Conservation (phyloP, 2,329 filamentous ascomycete species). For the Fonsecaea monophora region DNA sequence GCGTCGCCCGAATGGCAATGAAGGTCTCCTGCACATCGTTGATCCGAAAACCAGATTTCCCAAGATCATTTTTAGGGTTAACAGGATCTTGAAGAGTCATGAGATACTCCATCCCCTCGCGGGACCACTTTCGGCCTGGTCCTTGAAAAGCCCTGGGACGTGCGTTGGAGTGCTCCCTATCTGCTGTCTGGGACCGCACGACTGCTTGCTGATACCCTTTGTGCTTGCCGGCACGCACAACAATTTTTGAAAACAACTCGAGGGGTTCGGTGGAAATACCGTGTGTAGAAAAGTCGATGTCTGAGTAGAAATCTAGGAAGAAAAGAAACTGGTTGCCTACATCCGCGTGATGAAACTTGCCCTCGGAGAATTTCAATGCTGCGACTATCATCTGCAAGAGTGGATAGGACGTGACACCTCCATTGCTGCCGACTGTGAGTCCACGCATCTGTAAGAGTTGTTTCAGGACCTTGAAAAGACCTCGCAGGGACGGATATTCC, state of each 20-base stretch:
- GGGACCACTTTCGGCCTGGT: slow-evolving; percentile 6
- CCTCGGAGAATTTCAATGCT: slow-evolving; percentile 55
- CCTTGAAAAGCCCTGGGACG: not conserved
- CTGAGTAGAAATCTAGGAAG: slow-evolving; percentile 59
- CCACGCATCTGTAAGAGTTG: slow-evolving; percentile 58
- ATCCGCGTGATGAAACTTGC: slow-evolving; percentile 41
- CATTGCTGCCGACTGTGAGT: slow-evolving; percentile 55
- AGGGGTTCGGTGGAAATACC: slow-evolving; percentile 60
- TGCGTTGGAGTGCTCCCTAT: not conserved
- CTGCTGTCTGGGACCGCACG: not conserved
- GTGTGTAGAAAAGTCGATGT: slow-evolving; percentile 53
- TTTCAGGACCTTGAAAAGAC: slow-evolving; percentile 59
- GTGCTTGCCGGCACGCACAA: slow-evolving; percentile 10
- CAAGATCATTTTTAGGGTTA: slow-evolving; percentile 64
- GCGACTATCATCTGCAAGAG: slow-evolving; percentile 65
- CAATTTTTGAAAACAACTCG: slow-evolving; percentile 50
- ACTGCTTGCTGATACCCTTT: slow-evolving; percentile 16
- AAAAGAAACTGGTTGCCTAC: slow-evolving; percentile 54
- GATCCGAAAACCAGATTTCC: slow-evolving; percentile 54
- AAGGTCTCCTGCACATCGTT: slow-evolving; percentile 59
- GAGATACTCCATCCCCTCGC: slow-evolving; percentile 42
- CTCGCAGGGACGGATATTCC: slow-evolving; percentile 57
- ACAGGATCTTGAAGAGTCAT: slow-evolving; percentile 67
- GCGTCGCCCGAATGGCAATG: slow-evolving; percentile 26
- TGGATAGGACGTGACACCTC: slow-evolving; percentile 62